These are phyloP conservation scores for Ceratocystis cacaofunesta DNA, from an alignment of 2,329 filamentous ascomycete genomes.

Conservation along the genomic window DNA sequence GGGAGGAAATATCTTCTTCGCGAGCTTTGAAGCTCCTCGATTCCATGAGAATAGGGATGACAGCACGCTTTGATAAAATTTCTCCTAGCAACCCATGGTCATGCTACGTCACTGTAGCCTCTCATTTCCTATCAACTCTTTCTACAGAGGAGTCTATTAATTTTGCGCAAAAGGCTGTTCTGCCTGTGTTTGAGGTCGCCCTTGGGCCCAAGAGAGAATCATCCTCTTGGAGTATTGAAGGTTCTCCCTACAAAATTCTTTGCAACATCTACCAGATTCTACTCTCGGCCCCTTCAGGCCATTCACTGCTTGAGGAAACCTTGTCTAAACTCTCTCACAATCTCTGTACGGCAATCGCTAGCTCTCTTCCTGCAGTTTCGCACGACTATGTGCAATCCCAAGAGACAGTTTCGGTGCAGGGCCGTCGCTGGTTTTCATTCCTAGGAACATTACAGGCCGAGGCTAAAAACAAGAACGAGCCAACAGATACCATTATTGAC, in stretches of 20 bases:
- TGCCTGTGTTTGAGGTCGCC: conserved; percentile 41
- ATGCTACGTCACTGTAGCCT: conserved; percentile 53
- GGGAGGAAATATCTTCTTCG: conserved; percentile 29
- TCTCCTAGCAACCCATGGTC: conserved; percentile 59
- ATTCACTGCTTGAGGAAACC: conserved; percentile 20
- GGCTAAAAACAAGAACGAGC: conserved; percentile 14
- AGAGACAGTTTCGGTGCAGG: conserved; percentile 48
- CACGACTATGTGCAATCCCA: conserved; percentile 63
- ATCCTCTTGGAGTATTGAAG: conserved; percentile 22
- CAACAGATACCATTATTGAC: conserved; percentile 25
- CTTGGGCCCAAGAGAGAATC: conserved; percentile 32
- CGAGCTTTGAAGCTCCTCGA: conserved; percentile 47
- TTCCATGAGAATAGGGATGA: conserved; percentile 56
- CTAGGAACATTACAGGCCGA: conserved; percentile 19
- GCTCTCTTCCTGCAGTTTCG: conserved; percentile 68
- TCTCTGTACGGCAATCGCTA: conserved; percentile 52
- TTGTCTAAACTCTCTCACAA: conserved; percentile 29
- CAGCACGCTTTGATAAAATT: conserved; percentile 57
- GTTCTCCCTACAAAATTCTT: conserved; percentile 13
- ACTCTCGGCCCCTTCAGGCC: neutral
- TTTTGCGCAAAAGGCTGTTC: conserved; percentile 36
- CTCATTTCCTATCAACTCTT: conserved; percentile 36
- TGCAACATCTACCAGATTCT: conserved; percentile 11
- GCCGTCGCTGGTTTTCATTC: conserved; percentile 48
- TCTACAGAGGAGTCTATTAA: conserved; percentile 31